Evolutionary conservation across 164 flowering plant genomes (phyloP).

Genomic region (Stephania yunnanensis): DNA sequence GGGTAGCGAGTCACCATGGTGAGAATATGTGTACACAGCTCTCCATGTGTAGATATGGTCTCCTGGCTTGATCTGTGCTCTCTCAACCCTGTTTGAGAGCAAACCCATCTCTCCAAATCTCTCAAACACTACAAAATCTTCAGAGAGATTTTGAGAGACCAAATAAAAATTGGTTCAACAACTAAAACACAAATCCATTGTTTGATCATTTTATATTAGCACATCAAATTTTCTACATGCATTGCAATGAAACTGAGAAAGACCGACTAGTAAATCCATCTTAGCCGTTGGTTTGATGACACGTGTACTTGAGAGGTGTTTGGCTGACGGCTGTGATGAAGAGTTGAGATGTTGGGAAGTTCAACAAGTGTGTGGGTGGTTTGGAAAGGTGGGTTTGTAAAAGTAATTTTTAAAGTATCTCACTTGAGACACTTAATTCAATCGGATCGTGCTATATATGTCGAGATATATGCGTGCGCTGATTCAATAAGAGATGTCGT

Average conservation of each 20-base stretch:
- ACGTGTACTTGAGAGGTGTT: not conserved
- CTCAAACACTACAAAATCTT: not conserved
- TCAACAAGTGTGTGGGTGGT: no score
- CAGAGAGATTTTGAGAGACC: not conserved
- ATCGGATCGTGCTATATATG: no score
- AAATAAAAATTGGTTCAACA: slow-evolving; percentile 8
- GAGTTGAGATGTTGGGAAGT: no score
- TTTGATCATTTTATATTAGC: not conserved
- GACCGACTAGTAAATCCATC: not conserved
- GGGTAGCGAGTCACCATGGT: slow-evolving; percentile 54
- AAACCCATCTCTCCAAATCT: slow-evolving; percentile 56
- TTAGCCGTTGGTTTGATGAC: not conserved
- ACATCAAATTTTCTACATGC: not conserved
- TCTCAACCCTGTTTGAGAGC: slow-evolving; percentile 72
- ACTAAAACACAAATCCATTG: not conserved
- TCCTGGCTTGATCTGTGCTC: slow-evolving; percentile 63
- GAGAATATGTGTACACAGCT: slow-evolving; percentile 86
- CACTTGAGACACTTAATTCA: no score
- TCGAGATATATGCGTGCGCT: no score
- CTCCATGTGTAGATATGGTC: slow-evolving; percentile 97
- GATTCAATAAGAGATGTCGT: no score
- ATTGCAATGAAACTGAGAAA: not conserved
- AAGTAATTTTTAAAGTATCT: no score
- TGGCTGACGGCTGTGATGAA: not conserved
- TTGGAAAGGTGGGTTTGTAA: no score